phyloP scores from a whole-genome alignment of 2,329 filamentous ascomycete species.

The Macrophomina pseudophaseolina region DNA sequence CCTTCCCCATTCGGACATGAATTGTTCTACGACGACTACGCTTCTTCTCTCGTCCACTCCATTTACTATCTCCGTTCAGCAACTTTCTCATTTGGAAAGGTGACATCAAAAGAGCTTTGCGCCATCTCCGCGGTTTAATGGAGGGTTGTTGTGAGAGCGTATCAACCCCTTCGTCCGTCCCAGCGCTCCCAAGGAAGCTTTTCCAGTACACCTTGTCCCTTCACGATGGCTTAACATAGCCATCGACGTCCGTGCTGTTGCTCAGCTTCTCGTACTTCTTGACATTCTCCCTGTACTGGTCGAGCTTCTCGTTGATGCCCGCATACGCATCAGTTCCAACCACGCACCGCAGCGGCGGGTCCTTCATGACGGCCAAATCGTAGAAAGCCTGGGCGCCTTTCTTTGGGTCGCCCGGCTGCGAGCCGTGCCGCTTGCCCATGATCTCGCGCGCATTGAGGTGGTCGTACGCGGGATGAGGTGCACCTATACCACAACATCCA shows the following conservation, averaged over 20 bases:
- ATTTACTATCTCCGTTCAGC: no score
- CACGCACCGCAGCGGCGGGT: conserved; percentile 59
- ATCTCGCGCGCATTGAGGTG: conserved; percentile 52
- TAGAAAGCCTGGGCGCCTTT: conserved; percentile 60
- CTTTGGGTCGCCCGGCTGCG: conserved; percentile 56
- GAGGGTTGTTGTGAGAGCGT: no score
- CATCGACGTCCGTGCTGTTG: conserved; percentile 55
- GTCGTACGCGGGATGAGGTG: conserved; percentile 50
- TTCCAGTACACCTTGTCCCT: background rate
- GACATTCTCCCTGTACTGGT: conserved; percentile 55
- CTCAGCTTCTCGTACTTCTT: conserved; percentile 56
- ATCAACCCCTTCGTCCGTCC: no score
- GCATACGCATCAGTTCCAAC: conserved; percentile 61
- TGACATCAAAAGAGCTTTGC: no score
- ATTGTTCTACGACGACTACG: no score
- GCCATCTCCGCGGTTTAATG: no score
- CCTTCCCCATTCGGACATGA: no score
- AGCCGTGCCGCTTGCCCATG: conserved; percentile 49
- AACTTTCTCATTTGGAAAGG: no score
- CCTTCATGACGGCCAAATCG: conserved; percentile 58
- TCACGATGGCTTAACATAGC: conserved; percentile 36
- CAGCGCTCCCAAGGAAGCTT: no score
- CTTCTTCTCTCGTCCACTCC: no score
- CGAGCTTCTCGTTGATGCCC: conserved; percentile 56
- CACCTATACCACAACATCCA: background rate